phyloP scores from a whole-genome alignment of 1,139 yeast species.

The Nadsonia starkeyi-henricii region DNA sequence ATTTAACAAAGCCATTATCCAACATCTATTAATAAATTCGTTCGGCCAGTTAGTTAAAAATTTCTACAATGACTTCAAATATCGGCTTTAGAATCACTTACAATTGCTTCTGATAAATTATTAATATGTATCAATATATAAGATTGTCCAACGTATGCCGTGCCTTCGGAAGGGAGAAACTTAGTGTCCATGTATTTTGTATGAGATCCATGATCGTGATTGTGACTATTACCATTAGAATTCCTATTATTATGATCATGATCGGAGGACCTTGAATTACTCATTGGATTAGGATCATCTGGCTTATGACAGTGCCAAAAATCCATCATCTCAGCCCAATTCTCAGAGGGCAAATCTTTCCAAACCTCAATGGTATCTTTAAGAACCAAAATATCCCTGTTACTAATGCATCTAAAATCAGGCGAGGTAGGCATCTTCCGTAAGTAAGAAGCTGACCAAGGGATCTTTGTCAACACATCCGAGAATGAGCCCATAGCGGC shows the following conservation, averaged over 20 bases:
- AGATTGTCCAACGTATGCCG: slow-evolving; percentile 1
- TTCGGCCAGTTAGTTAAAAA: too few species aligned
- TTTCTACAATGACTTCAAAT: too few species aligned
- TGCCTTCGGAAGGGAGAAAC: not conserved
- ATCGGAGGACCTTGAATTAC: slow-evolving; percentile 18
- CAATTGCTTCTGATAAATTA: not conserved
- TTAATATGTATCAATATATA: slow-evolving; percentile 6
- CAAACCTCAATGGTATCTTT: not conserved
- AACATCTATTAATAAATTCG: too few species aligned
- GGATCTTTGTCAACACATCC: slow-evolving; percentile 6
- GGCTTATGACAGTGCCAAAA: slow-evolving; percentile 98
- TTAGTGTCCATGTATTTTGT: not conserved
- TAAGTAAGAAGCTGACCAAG: slow-evolving; percentile 14
- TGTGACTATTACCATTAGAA: slow-evolving; percentile 5
- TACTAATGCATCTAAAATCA: not conserved
- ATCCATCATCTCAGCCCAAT: slow-evolving; percentile 94
- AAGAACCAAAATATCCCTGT: too few species aligned
- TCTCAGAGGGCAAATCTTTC: slow-evolving; percentile 73
- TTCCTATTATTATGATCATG: slow-evolving; percentile 31
- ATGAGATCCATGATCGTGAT: not conserved
- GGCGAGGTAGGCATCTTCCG: not conserved
- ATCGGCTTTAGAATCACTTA: not conserved
- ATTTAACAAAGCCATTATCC: too few species aligned
- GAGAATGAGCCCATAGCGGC: not conserved
- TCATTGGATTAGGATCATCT: slow-evolving; percentile 21